A percentile compares a stretch with the other conserved stretches of the same genome.
These are phyloP conservation scores for Paulownia fortunei DNA, from an alignment of 257 asterid genomes.

Conservation along the genomic window DNA sequence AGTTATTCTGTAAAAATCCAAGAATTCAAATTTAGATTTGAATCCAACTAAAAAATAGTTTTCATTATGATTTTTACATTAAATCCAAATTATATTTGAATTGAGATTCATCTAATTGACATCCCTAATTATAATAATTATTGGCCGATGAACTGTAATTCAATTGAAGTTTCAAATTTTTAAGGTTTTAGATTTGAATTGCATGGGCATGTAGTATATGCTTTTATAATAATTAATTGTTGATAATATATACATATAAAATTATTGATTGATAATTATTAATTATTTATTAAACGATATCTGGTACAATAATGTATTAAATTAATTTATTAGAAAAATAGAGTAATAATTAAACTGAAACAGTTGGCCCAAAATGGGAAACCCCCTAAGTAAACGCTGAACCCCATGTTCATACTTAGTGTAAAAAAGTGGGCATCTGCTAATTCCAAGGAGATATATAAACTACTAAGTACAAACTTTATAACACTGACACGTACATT, in stretches of 20 bases:
- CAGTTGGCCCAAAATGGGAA: background rate
- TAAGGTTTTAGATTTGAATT: no score
- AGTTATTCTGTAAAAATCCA: background rate
- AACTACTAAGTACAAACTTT: background rate
- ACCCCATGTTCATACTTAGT: constrained; percentile 4
- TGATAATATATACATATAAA: no score
- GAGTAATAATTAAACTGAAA: background rate
- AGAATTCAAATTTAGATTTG: background rate
- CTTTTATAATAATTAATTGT: no score
- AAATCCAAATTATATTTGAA: background rate
- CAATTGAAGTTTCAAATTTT: no score
- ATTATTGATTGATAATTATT: no score
- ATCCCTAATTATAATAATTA: background rate
- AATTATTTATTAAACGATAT: no score
- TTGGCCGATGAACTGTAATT: no score
- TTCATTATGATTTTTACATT: background rate
- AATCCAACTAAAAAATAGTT: background rate
- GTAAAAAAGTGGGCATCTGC: background rate
- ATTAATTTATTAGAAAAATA: background rate
- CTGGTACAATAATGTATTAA: no score
- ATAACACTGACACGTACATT: background rate
- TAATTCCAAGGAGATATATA: constrained; percentile 9
- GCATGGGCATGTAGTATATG: no score
- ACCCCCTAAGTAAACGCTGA: constrained; percentile 17
- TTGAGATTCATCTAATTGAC: background rate